phyloP scores from a whole-genome alignment of 129 eudicot species.

The Sambucus nigra region DNA sequence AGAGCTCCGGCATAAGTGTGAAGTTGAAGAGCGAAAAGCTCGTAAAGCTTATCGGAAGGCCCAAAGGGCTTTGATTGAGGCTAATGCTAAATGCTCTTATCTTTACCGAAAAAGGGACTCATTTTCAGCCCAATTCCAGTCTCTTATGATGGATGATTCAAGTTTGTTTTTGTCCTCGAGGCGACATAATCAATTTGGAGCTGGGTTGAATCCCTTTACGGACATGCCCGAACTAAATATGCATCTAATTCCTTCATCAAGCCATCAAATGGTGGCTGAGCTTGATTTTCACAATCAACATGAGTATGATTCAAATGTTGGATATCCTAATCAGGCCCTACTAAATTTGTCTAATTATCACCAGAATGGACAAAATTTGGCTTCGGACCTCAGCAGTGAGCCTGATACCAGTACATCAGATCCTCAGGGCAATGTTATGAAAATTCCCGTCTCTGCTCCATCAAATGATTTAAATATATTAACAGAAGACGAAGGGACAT shows the following conservation, averaged over 20 bases:
- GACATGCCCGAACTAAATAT: conserved; percentile 26
- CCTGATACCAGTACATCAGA: conserved; percentile 50
- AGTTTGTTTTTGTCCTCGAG: conserved; percentile 33
- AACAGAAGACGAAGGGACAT: conserved; percentile 35
- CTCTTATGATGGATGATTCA: conserved; percentile 42
- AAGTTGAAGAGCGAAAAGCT: conserved; percentile 63
- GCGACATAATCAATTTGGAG: conserved; percentile 24
- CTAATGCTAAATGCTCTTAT: conserved; percentile 56
- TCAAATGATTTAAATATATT: conserved; percentile 31
- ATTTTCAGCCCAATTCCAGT: conserved; percentile 40
- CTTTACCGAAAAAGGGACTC: conserved; percentile 51
- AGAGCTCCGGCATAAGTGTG: conserved; percentile 58
- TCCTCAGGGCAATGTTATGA: conserved; percentile 20
- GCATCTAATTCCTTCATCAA: conserved; percentile 21
- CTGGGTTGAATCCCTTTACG: conserved; percentile 19
- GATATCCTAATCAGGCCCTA: conserved; percentile 19
- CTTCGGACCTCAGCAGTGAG: conserved; percentile 37
- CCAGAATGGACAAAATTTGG: conserved; percentile 23
- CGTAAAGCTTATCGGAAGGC: conserved; percentile 64
- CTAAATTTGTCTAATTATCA: conserved; percentile 10
- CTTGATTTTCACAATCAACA: conserved; percentile 17
- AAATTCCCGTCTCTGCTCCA: conserved; percentile 20
- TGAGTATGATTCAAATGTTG: conserved; percentile 15
- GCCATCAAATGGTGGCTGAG: conserved; percentile 18
- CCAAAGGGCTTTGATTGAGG: conserved; percentile 60